Base-by-base conservation (phyloP, 768 basidiomycete species). In the Neoboletus brunneissimus region DNA sequence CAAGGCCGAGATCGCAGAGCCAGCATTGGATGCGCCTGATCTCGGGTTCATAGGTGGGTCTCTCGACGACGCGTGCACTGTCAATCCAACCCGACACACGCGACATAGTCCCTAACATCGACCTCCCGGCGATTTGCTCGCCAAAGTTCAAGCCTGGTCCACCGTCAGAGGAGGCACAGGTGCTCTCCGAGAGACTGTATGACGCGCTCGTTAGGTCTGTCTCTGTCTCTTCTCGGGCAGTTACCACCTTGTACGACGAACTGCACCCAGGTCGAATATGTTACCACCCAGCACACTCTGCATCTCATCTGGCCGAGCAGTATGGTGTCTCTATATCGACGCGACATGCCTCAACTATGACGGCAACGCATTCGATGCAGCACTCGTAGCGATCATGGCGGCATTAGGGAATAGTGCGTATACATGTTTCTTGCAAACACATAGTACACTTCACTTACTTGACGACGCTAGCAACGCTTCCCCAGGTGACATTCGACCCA, bases 271-370 rank as follows among this genome's bases (percentile, higher is more conserved):
- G 20, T 85, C 91, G 15, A 79, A 79, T 22, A 67, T 88, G 15
- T 60, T 98, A 9, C 77, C 89, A 0, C 79, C 86, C 3, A 70
- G 79, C 2, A 82, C 85, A 5, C 81, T 98, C 4, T 88, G 87
- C 68, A 97, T 99, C 55, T 80, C 89, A 16, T 81, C 83, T 0
- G 86, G 85, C 4, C 91, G 88, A 67, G 81, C 92, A 0, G 94
- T 78, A 0, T 99, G 94, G 94, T 88, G 89, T 29, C 79, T 98
- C n/a, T 98, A 98, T 66, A 80, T 98, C 62, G 97, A 99, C 62
- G 85, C 91, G 29, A 91, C 88, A 1, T 98, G 96, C 68, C 91
- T 99, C 61, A 98, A 97, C 74, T 97, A 96, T 67, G 95, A 98
- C 69, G 97, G 97, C 6, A 98, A 98, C 66, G 89, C 81, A 1